Evolutionary conservation across 441 rosid species (phyloP).

Genomic region (Populus hybrid): DNA sequence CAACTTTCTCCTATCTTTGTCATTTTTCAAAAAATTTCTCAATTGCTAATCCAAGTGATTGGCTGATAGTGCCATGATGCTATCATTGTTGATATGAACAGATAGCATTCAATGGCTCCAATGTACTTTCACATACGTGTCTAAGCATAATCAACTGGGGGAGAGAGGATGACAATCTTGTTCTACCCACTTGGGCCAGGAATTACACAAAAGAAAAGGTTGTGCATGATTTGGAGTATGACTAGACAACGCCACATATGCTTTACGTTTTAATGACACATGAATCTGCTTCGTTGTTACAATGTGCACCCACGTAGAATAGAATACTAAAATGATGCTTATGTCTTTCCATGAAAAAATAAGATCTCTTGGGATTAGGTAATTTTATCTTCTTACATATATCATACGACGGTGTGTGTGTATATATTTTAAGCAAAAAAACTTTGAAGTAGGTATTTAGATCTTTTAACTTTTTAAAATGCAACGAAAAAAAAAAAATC

Average conservation of each 20-base stretch:
- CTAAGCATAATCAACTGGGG: not conserved
- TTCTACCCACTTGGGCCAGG: not conserved
- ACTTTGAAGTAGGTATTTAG: no score
- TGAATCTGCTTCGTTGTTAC: not conserved
- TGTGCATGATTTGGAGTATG: not conserved
- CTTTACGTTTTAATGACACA: not conserved
- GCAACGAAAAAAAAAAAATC: no score
- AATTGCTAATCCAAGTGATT: not conserved
- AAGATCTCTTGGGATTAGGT: no score
- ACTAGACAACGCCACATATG: not conserved
- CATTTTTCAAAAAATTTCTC: not conserved
- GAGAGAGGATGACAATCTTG: not conserved
- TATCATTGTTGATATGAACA: no score
- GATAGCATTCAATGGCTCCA: not conserved
- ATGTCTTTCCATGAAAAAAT: no score
- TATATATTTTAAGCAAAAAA: no score
- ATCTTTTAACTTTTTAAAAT: no score
- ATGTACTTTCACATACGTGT: not conserved
- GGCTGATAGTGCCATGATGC: not conserved
- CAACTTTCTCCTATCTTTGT: no score
- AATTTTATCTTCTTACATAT: no score
- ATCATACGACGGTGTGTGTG: no score
- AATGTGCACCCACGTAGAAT: no score
- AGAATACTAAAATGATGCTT: no score
- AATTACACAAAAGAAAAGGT: not conserved